Percentiles rank a stretch among this genome's conserved stretches.
These are phyloP conservation scores for Papilionanthe hybrid DNA, from an alignment of 116 monocot genomes.

Conservation along the genomic window DNA sequence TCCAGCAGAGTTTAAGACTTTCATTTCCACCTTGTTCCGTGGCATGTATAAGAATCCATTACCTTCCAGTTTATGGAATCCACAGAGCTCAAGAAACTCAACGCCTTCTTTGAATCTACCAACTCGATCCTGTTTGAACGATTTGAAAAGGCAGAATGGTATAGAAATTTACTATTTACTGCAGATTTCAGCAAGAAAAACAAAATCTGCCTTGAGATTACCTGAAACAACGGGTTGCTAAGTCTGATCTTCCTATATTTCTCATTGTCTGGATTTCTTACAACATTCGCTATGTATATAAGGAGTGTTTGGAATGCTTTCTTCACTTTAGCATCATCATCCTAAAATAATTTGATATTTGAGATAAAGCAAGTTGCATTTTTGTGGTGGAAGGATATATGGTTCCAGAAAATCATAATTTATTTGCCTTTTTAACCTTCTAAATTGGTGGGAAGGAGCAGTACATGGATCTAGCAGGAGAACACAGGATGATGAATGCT, in stretches of 20 bases:
- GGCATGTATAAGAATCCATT: slow-evolving; percentile 44
- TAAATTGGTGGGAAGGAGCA: not conserved
- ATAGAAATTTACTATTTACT: too few species aligned
- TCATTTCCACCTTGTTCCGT: slow-evolving; percentile 65
- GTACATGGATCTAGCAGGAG: not conserved
- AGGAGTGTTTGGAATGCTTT: slow-evolving; percentile 42
- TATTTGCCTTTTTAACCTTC: not conserved
- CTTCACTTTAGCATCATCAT: slow-evolving; percentile 30
- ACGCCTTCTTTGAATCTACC: slow-evolving; percentile 61
- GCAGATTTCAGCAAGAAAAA: not conserved
- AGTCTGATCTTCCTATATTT: slow-evolving; percentile 39
- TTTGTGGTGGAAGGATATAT: not conserved
- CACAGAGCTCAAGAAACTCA: slow-evolving; percentile 71
- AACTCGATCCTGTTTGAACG: slow-evolving; percentile 61
- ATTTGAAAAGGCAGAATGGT: not conserved
- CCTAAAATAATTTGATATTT: slow-evolving; percentile 16
- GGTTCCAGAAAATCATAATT: not conserved
- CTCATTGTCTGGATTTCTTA: slow-evolving; percentile 33
- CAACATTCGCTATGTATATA: slow-evolving; percentile 27
- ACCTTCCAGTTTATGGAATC: slow-evolving; percentile 74
- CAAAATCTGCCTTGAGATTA: not conserved
- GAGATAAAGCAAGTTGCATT: not conserved
- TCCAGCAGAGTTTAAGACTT: slow-evolving; percentile 62
- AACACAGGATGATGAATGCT: too few species aligned
- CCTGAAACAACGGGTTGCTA: slow-evolving; percentile 24